These are phyloP conservation scores for Rubia tinctorum DNA, from an alignment of 305 asterid genomes.

Conservation along the genomic window DNA sequence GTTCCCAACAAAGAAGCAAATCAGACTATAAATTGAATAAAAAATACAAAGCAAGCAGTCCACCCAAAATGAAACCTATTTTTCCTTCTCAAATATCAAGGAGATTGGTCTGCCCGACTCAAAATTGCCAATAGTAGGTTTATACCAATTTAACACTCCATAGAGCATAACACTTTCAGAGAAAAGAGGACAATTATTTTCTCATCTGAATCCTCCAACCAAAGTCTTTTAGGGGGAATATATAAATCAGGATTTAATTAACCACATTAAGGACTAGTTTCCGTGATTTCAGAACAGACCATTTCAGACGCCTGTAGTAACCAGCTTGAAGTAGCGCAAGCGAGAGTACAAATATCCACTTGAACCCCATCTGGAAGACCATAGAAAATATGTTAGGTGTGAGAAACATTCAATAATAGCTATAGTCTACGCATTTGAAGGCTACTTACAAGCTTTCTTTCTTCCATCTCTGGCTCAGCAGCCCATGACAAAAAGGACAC, in stretches of 20 bases:
- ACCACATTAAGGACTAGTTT: slow-evolving; percentile 85
- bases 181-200: slow-evolving; percentile 14
- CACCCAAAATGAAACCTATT: slow-evolving; percentile 13
- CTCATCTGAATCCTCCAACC: slow-evolving; percentile 8
- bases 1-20: slow-evolving; percentile 1
- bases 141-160: slow-evolving; percentile 9
- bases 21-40: not conserved
- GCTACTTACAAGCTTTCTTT: slow-evolving; percentile 74
- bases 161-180: not conserved
- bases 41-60: not conserved
- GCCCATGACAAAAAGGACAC: slow-evolving; percentile 86
- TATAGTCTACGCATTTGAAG: not conserved
- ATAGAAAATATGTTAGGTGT: not conserved
- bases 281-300: slow-evolving; percentile 88
- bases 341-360: slow-evolving; percentile 84
- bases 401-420: not conserved
- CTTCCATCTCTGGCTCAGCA: slow-evolving; percentile 97
- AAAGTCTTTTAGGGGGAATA: not conserved
- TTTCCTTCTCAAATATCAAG: slow-evolving; percentile 7
- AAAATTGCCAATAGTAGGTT: slow-evolving; percentile 8
- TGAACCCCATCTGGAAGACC: slow-evolving; percentile 79
- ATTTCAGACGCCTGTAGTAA: slow-evolving; percentile 77
- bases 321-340: slow-evolving; percentile 93
- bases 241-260: slow-evolving; percentile 35
- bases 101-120: slow-evolving; percentile 8